Percentiles rank a stretch among this genome's conserved stretches.
Conservation (phyloP, 2,329 filamentous ascomycete species). For the Colletotrichum zoysiae region DNA sequence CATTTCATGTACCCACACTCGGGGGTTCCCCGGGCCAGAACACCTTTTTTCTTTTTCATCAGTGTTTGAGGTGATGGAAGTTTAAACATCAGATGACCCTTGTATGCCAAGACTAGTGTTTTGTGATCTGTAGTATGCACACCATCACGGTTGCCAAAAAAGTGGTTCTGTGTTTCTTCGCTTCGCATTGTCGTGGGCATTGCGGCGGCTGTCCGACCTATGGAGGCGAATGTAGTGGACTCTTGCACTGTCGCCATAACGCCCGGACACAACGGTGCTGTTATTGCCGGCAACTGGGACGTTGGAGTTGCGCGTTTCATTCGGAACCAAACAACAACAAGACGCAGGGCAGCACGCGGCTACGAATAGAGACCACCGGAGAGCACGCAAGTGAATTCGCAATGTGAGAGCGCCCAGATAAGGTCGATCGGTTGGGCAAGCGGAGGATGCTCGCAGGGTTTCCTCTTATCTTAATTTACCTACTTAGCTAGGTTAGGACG, state of each 20-base stretch:
- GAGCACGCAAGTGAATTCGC: slow-evolving; percentile 11
- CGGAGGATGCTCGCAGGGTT: slow-evolving; percentile 36
- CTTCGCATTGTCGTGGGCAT: not conserved
- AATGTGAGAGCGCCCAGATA: slow-evolving; percentile 6
- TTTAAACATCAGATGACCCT: slow-evolving; percentile 40
- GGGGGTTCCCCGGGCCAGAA: slow-evolving; percentile 6
- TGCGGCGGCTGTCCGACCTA: slow-evolving; percentile 2
- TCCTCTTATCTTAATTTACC: not conserved
- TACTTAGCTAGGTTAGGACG: slow-evolving; percentile 15
- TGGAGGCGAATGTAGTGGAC: slow-evolving; percentile 9
- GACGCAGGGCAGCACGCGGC: slow-evolving; percentile 10
- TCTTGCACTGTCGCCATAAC: not conserved
- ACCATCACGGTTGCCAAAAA: not conserved
- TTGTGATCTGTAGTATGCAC: slow-evolving; percentile 1
- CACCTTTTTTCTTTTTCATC: slow-evolving; percentile 19
- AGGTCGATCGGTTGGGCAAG: slow-evolving; percentile 27
- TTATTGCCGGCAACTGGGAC: not conserved
- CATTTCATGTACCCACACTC: slow-evolving; percentile 12
- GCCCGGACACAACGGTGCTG: slow-evolving; percentile 3
- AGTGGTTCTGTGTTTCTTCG: slow-evolving; percentile 22
- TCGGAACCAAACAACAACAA: slow-evolving; percentile 10
- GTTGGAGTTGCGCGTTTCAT: slow-evolving; percentile 29
- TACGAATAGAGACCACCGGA: not conserved
- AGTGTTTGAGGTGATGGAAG: slow-evolving; percentile 42
- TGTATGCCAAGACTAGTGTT: slow-evolving; percentile 27